Evolutionary conservation across 2,329 filamentous ascomycete species (phyloP).

Genomic region (Dothidotthia symphoricarpi): DNA sequence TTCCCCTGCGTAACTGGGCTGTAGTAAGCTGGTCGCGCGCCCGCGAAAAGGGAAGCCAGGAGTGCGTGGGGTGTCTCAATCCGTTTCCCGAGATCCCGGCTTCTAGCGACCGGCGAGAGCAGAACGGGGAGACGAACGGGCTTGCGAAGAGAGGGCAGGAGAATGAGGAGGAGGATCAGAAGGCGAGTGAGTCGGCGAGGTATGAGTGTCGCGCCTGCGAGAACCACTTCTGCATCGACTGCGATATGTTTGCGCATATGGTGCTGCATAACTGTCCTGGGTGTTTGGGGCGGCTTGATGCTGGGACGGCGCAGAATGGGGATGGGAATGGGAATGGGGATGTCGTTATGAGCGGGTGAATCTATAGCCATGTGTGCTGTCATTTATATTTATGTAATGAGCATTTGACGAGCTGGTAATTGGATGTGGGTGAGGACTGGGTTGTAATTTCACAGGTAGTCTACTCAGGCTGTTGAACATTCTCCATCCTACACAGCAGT

Average conservation of each 20-base stretch:
- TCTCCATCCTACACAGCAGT: too few species aligned
- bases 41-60: slow-evolving; percentile 41
- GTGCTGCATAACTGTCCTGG: slow-evolving; percentile 94
- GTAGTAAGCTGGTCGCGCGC: slow-evolving; percentile 84
- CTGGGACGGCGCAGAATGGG: slow-evolving; percentile 6
- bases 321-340: slow-evolving; percentile 22
- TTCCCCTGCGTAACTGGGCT: slow-evolving; percentile 73
- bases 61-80: slow-evolving; percentile 76
- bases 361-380: too few species aligned
- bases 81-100: slow-evolving; percentile 59
- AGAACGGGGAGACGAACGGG: slow-evolving; percentile 13
- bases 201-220: slow-evolving; percentile 88
- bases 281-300: slow-evolving; percentile 57
- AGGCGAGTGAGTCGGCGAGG: slow-evolving; percentile 74
- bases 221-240: slow-evolving; percentile 96
- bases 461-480: too few species aligned
- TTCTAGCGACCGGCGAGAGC: slow-evolving; percentile 6
- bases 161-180: slow-evolving; percentile 39
- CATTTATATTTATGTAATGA: too few species aligned
- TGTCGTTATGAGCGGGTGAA: slow-evolving; percentile 29
- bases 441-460: too few species aligned
- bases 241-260: slow-evolving; percentile 92
- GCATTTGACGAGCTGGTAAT: too few species aligned
- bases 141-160: slow-evolving; percentile 18
- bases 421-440: too few species aligned